These are phyloP conservation scores for Trifolium pratense DNA, from an alignment of 306 rosid species.

Conservation along the genomic window DNA sequence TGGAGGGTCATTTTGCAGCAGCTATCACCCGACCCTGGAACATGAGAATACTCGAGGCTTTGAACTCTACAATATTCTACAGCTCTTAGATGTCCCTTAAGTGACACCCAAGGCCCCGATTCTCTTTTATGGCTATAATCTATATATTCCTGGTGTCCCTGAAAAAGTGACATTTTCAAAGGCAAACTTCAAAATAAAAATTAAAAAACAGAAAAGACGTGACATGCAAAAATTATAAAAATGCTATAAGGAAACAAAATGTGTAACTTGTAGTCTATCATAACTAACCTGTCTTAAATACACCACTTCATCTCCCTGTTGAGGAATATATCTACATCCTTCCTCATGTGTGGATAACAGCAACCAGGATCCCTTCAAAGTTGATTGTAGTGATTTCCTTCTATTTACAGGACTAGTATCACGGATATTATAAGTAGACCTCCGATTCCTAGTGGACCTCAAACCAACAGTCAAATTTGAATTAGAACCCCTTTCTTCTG, in stretches of 20 bases:
- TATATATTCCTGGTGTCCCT: conserved; percentile 96
- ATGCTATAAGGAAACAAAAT: conserved; percentile 30
- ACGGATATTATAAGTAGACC: conserved; percentile 54
- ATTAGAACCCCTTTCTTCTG: conserved; percentile 64
- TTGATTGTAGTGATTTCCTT: conserved; percentile 61
- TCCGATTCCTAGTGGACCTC: conserved; percentile 86
- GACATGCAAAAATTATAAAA: conserved; percentile 18
- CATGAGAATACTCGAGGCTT: conserved; percentile 74
- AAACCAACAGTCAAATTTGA: conserved; percentile 80
- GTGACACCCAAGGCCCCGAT: conserved; percentile 73
- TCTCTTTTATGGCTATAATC: conserved; percentile 65
- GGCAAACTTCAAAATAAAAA: conserved; percentile 21
- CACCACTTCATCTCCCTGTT: conserved; percentile 89
- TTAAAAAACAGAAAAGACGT: conserved; percentile 6
- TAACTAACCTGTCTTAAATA: conserved; percentile 88
- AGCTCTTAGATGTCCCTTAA: conserved; percentile 66
- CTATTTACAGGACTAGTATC: conserved; percentile 66
- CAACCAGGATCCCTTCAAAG: conserved; percentile 79
- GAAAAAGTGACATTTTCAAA: conserved; percentile 44
- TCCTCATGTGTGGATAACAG: conserved; percentile 81
- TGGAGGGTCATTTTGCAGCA: conserved; percentile 91
- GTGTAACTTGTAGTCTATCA: not conserved
- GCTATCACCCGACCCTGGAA: conserved; percentile 96
- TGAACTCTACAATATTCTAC: conserved; percentile 81
- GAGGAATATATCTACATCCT: conserved; percentile 94